phyloP scores from a whole-genome alignment of 2,329 filamentous ascomycete genomes.

The Diaporthe velutina region DNA sequence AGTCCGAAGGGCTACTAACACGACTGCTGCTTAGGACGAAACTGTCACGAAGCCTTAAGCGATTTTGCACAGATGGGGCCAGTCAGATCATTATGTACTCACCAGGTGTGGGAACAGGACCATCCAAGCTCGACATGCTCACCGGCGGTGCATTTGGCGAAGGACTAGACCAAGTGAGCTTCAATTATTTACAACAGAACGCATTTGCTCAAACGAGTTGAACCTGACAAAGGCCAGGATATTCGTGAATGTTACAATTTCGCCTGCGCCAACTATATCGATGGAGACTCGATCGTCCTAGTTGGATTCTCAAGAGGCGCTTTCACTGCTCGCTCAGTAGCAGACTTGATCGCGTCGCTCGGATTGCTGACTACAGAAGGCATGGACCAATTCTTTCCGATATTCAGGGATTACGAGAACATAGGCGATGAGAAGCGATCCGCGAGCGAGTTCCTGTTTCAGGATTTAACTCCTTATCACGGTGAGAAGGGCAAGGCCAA shows the following conservation, averaged over 20 bases:
- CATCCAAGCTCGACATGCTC: conserved; percentile 45
- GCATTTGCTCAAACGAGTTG: not conserved
- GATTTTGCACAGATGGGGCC: conserved; percentile 45
- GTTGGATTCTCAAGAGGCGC: conserved; percentile 56
- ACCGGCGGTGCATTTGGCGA: conserved; percentile 50
- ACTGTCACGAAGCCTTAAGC: conserved; percentile 45
- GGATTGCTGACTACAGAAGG: conserved; percentile 58
- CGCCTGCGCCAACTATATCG: conserved; percentile 53
- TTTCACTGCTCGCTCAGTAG: conserved; percentile 55
- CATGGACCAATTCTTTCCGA: conserved; percentile 56
- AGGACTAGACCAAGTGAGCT: conserved; percentile 46
- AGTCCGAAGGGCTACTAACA: not conserved
- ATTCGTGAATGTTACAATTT: conserved; percentile 55
- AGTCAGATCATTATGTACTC: conserved; percentile 50
- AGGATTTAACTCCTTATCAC: conserved; percentile 43
- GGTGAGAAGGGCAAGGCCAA: conserved; percentile 46
- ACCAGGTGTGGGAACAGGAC: conserved; percentile 49
- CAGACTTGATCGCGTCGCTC: conserved; percentile 53
- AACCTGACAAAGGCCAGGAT: conserved; percentile 41
- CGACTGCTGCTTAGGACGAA: conserved; percentile 37
- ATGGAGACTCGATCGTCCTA: conserved; percentile 52
- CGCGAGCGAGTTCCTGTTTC: conserved; percentile 43
- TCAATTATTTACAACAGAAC: not conserved
- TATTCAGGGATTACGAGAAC: conserved; percentile 55
- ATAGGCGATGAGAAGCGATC: conserved; percentile 45